phyloP scores from a whole-genome alignment of 345 rosid species.

The Pelargonium nanum region DNA sequence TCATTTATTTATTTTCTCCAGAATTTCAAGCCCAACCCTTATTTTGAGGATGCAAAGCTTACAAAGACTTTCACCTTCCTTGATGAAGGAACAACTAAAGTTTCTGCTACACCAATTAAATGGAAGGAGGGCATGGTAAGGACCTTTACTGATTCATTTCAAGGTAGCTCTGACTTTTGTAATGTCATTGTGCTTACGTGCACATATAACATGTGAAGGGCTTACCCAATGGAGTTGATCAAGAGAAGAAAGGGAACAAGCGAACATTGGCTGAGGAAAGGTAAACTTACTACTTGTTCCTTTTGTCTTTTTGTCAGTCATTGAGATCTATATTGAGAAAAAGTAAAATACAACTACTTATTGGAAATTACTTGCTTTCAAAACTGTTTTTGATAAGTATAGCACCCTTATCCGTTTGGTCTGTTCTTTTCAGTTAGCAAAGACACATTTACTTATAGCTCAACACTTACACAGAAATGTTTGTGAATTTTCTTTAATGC shows the following conservation, averaged over 20 bases:
- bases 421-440: too few relatives aligned
- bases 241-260: conserved; percentile 83
- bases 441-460: neutral
- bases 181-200: conserved; percentile 8
- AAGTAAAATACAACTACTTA: neutral
- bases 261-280: conserved; percentile 62
- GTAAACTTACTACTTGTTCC: conserved; percentile 29
- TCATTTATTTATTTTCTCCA: conserved; percentile 15
- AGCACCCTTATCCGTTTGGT: too few relatives aligned
- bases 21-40: conserved; percentile 75
- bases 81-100: conserved; percentile 77
- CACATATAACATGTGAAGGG: conserved; percentile 35
- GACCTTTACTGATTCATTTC: neutral
- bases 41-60: conserved; percentile 71
- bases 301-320: neutral
- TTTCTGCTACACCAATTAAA: conserved; percentile 63
- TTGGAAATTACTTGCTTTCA: neutral
- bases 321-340: neutral
- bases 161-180: neutral
- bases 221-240: conserved; percentile 68
- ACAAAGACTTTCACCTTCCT: conserved; percentile 69
- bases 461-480: too few relatives aligned
- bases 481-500: too few relatives aligned
- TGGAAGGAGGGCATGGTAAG: conserved; percentile 91
- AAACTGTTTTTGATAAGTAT: too few relatives aligned